Conservation (phyloP, 768 basidiomycete genomes). For the Cystofilobasidium bisporidii region DNA sequence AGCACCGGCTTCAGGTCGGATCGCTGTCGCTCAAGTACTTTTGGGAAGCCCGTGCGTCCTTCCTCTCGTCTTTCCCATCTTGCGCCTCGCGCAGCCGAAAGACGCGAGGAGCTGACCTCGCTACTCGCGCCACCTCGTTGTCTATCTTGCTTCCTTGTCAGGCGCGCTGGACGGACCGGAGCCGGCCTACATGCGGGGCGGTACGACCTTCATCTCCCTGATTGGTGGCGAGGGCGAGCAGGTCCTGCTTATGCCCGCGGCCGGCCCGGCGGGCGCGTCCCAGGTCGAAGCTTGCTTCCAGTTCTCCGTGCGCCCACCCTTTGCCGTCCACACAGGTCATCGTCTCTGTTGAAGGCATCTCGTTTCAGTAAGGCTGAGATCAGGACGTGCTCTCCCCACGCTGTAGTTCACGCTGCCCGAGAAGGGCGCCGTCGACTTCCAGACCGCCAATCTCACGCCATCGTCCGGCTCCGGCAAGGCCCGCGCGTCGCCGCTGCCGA, state of each 20-base stretch:
- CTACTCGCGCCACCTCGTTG: too few relatives aligned
- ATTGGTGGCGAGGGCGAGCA: slow-evolving; percentile 13
- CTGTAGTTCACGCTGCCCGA: slow-evolving; percentile 17
- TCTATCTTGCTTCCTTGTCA: neutral
- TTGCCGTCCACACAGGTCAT: neutral
- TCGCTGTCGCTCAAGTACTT: neutral
- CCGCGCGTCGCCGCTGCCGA: neutral
- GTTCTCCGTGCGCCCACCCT: slow-evolving; percentile 7
- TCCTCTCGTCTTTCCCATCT: neutral
- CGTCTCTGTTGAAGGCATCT: too few relatives aligned
- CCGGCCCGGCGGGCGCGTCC: neutral
- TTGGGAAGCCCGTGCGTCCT: slow-evolving; percentile 17
- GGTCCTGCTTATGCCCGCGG: slow-evolving; percentile 17
- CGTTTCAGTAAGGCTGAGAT: neutral
- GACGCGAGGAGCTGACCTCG: neutral
- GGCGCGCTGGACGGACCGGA: neutral
- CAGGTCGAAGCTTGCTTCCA: neutral
- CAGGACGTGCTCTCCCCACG: neutral
- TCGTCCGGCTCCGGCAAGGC: slow-evolving; percentile 15
- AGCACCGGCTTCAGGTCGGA: slow-evolving; percentile 14
- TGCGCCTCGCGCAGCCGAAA: neutral
- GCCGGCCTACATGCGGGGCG: slow-evolving; percentile 3
- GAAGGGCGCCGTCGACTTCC: slow-evolving; percentile 9
- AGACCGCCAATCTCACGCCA: neutral
- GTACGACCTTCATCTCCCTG: slow-evolving; percentile 2